Evolutionary conservation across 2,329 filamentous ascomycete genomes (phyloP), one percentile per base, ranked within the genome.

Genomic region (Tolypocladium album): DNA sequence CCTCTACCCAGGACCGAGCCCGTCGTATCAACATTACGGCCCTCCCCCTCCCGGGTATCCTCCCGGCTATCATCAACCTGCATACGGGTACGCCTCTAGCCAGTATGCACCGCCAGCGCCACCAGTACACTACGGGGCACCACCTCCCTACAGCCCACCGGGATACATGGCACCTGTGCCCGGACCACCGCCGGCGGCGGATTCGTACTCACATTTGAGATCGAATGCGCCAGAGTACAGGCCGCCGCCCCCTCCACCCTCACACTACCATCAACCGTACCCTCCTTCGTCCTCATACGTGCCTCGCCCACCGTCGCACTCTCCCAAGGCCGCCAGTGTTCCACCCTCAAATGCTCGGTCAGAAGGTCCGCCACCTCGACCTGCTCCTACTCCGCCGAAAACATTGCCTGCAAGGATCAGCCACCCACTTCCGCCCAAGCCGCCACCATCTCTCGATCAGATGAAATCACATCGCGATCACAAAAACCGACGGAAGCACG

Each of bases 391-490:
- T 13, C 36, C 64, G 53, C 31, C 61, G 4, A 66, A 61, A 40
- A 61, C 63, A 8, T 59, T 61, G 43, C 42, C 8, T 27, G 55
- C 61, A n/a, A 60, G 56, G 47, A 27, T 64, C 38, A 64, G 61
- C 24, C 64, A 68, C 36, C 66, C 70, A 8, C 67, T 73, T 9
- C 71, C 71, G 7, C 70, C 71, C 6, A 73, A 70, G 55, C 71
- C 71, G 3, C 71, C 64, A 22, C 67, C 67, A 57, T 68, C 64
- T 36, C 66, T 66, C 39, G 66, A 69, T 43, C 67, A 69, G 55
- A 60, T 66, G 15, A 67, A 71, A 13, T 60, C 67, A 24, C 63
- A 66, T 47, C 68, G 67, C 13, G 71, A 72, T 27, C 64, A 69
- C 56, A 66, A 68, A 20, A 68, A 69, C 47, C 73, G 67, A 55